Conservation (phyloP, 164 flowering plant genomes). For the Euptelea pleiosperma region DNA sequence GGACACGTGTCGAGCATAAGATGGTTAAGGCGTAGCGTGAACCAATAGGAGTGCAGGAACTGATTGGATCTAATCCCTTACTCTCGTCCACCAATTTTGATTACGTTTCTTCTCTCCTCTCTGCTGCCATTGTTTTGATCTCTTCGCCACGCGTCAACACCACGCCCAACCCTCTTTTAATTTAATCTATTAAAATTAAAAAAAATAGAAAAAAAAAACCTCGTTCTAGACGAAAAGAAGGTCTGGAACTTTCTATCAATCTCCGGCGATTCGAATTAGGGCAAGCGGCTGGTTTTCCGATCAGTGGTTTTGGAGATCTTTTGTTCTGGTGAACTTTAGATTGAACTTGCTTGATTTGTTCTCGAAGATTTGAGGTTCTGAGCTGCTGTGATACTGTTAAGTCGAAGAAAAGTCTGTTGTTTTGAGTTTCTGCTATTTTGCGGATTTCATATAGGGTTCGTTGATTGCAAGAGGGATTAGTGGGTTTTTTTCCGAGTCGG, state of each 20-base stretch:
- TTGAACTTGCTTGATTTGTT: neutral
- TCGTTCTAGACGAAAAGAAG: neutral
- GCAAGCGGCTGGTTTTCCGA: neutral
- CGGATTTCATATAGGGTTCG: neutral
- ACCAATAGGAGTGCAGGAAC: slow-evolving; percentile 16
- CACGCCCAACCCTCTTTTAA: neutral
- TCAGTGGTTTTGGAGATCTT: neutral
- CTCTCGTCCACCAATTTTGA: slow-evolving; percentile 18
- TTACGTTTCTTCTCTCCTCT: neutral
- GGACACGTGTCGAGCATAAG: neutral
- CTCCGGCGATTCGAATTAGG: too few species aligned
- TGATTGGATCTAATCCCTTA: slow-evolving; percentile 14
- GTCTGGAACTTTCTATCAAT: neutral
- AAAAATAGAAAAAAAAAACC: neutral
- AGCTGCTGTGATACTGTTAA: neutral
- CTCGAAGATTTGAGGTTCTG: neutral
- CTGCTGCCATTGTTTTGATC: slow-evolving; percentile 4
- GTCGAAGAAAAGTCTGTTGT: neutral
- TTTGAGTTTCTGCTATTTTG: neutral
- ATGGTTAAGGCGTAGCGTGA: neutral
- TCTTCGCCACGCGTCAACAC: slow-evolving; percentile 12
- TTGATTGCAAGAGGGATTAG: too few species aligned
- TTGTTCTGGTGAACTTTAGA: too few species aligned
- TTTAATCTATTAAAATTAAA: too few species aligned
- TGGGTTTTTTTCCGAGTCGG: neutral